Base-by-base conservation (phyloP, 106 monocot genomes). In the Alisma plantagoaquatica region DNA sequence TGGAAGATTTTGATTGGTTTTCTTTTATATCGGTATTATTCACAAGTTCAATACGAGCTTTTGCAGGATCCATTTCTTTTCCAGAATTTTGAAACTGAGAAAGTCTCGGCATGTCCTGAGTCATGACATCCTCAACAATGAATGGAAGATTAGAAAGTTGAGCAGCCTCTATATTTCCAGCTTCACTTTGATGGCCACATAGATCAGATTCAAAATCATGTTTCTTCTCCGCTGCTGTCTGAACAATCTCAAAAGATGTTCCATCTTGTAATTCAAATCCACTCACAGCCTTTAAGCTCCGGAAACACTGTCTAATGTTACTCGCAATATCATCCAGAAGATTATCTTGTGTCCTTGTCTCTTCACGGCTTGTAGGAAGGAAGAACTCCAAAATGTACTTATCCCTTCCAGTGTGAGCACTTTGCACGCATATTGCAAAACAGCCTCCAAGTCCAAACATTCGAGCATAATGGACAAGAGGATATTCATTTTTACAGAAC, bases 401-500 rank as follows among this genome's bases (percentile, higher is more conserved):
- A 65, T 87, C 87, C 49, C 29, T 57, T 38, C 77, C 83, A 0
- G 77, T 73, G 41, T 72, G 63, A 53, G 33, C 23, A 60, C 83
- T 87, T 51, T 67, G 73, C 33, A 93, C 61, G 59, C 72, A 83
- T 53, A 93, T 50, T 0, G 93, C 79, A 61, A 93, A 56, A 51
- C 74, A 79, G 48, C 86, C 60, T 6, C 11, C 41, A 33, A 93
- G 63, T 21, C 61, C 63, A 67, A 87, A 93, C 71, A 87, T 77
- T 26, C 68, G 68, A 35, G 93, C 87, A 73, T 93, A 87, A 63
- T 93, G 93, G n/a, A 87, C 87, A 17, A 93, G 67, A 18, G 93
- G 93, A 65, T 87, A 94, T 33, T 80, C 75, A 10, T 43, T 77
- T 60, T 93, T 93, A 32, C 45, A 56, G 23, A 83, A 87, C 33